Evolutionary conservation across 2,329 filamentous ascomycete genomes (phyloP), one percentile per base, ranked within the genome.

Genomic region (Aspergillus bombycis): DNA sequence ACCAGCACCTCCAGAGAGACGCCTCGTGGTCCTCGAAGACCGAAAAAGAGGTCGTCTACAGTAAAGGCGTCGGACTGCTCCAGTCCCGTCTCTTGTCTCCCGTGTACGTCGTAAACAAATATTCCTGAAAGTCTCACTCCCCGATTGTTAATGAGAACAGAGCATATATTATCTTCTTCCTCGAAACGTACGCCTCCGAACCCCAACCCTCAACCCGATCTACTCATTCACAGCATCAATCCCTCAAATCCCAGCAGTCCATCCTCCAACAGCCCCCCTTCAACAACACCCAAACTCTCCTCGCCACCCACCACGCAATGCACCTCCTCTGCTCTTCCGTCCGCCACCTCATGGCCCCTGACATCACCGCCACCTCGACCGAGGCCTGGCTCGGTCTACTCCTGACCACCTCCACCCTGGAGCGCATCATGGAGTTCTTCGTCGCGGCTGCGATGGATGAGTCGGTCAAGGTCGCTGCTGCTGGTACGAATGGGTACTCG

Each of bases 231-330:
- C 34, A 7, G 34, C 34, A 36, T 14, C 45, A 55, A 34, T 66
- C 65, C 4, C 38, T 70, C 4, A 46, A 64, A 60, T 57, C 53
- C 21, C 71, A 74, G 41, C 64, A 66, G 34, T 58, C 65, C 19
- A 70, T 74, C 55, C 65, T 74, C 12, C 70, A 68, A 57, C 58
- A 62, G 19, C 55, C 67, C 10, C 72, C 72, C 16, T 74, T 74
- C 50, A 70, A 65, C 19, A 62, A 70, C 38, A 66, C 67, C 8
- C 60, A 65, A 5, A 56, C 68, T n/a, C 66, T 73, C 32, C 46
- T 73, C 38, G 64, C 65, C 2, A 72, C 70, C 28, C 70, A 73
- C 21, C 71, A 73, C 56, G 67, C 65, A 61, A 68, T 73, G 68
- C 64, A 67, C 26, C 69, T 71, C 48, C 67, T 73, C 34, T 70